A percentile compares a stretch with the other conserved stretches of the same genome.
phyloP scores from a whole-genome alignment of 257 asterid species.

The Solanum peruvianum region DNA sequence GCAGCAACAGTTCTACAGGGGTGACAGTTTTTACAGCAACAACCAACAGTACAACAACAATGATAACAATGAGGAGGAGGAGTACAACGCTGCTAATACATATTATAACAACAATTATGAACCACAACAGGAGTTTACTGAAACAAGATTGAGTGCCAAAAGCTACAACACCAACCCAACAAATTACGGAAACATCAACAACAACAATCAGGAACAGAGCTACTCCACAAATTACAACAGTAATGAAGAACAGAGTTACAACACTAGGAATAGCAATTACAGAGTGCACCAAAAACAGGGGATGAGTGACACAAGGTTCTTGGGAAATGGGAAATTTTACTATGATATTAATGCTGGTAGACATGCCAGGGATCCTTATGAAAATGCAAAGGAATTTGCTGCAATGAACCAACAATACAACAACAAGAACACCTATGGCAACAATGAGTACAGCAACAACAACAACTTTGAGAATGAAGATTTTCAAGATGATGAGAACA shows the following conservation, averaged over 20 bases:
- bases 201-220: neutral
- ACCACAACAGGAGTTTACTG: slow-evolving; percentile 15
- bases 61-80: slow-evolving; percentile 1
- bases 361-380: slow-evolving; percentile 33
- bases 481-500: slow-evolving; percentile 28
- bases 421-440: slow-evolving; percentile 7
- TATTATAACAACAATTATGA: slow-evolving; percentile 12
- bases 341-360: slow-evolving; percentile 30
- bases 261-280: slow-evolving; percentile 12
- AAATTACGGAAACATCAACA: neutral
- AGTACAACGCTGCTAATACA: neutral
- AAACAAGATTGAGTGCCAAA: neutral
- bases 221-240: neutral
- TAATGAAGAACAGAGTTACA: neutral
- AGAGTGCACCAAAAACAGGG: slow-evolving; percentile 42
- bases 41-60: slow-evolving; percentile 3
- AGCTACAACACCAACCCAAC: slow-evolving; percentile 1
- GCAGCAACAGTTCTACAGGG: slow-evolving; percentile 5
- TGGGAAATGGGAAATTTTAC: slow-evolving; percentile 57
- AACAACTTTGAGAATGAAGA: slow-evolving; percentile 22
- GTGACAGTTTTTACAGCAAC: slow-evolving; percentile 2
- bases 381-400: slow-evolving; percentile 15
- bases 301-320: slow-evolving; percentile 72
- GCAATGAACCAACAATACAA: slow-evolving; percentile 6
- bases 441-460: neutral